Evolutionary conservation across 2,329 filamentous ascomycete species (phyloP).

Genomic region (Neocucurbitaria cava): DNA sequence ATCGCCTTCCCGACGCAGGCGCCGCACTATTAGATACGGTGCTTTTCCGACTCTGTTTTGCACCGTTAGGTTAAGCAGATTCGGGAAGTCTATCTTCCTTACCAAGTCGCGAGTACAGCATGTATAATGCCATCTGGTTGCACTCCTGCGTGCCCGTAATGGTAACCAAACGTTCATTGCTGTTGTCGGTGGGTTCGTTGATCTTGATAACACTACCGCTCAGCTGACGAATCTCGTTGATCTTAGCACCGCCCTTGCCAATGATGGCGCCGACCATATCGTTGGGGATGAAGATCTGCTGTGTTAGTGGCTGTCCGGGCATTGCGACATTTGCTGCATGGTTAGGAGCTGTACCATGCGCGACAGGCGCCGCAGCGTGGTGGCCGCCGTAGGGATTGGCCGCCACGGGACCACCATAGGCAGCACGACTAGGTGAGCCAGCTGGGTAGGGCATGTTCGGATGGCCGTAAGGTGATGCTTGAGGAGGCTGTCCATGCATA

Average conservation of each 20-base stretch:
- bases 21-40: conserved; percentile 63
- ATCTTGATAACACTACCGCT: conserved; percentile 99
- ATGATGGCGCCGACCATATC: conserved; percentile 99
- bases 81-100: conserved; percentile 35
- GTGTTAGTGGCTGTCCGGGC: conserved; percentile 82
- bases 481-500: conserved; percentile 69
- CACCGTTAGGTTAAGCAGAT: conserved; percentile 7
- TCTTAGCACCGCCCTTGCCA: conserved; percentile 97
- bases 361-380: conserved; percentile 56
- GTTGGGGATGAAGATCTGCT: conserved; percentile 99
- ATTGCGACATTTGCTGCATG: conserved; percentile 67
- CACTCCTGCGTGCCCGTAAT: conserved; percentile 98
- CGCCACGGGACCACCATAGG: conserved; percentile 80
- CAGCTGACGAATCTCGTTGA: conserved; percentile 97
- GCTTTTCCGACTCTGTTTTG: conserved; percentile 75
- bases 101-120: conserved; percentile 98
- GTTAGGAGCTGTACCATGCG: conserved; percentile 72
- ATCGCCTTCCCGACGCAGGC: conserved; percentile 6
- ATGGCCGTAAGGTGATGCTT: conserved; percentile 54
- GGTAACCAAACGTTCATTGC: conserved; percentile 95
- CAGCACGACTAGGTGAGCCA: conserved; percentile 70
- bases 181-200: conserved; percentile 98
- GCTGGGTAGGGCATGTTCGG: conserved; percentile 81
- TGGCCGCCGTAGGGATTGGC: conserved; percentile 73
- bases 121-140: conserved; percentile 99